Evolutionary conservation across 371 early-diverging fungal species (phyloP).

Genomic region (Mortierella sp.): DNA sequence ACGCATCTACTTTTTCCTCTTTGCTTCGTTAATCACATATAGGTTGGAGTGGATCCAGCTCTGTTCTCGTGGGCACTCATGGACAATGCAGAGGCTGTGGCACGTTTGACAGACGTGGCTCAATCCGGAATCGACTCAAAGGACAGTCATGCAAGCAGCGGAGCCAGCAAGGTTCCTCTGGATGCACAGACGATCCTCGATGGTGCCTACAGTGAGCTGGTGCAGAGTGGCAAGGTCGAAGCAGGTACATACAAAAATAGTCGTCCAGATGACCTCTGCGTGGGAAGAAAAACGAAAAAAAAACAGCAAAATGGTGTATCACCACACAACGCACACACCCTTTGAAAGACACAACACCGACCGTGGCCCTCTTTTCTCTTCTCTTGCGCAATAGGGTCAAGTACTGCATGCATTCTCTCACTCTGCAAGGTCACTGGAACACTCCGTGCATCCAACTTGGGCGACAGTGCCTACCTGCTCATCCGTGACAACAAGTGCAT

Average conservation of each 20-base stretch:
- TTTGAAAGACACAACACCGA: background rate
- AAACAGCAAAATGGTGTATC: too few relatives aligned
- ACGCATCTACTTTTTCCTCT: background rate
- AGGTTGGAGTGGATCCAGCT: conserved; percentile 65
- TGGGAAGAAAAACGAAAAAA: conserved; percentile 7
- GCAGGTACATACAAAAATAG: conserved; percentile 60
- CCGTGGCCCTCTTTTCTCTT: background rate
- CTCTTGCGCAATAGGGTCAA: conserved; percentile 59
- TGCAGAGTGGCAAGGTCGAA: conserved; percentile 68
- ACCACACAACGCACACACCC: background rate
- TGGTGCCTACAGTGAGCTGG: conserved; percentile 69
- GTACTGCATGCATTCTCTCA: conserved; percentile 77
- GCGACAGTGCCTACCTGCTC: conserved; percentile 75
- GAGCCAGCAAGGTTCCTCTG: conserved; percentile 48
- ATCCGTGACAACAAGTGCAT: conserved; percentile 71
- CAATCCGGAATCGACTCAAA: conserved; percentile 14
- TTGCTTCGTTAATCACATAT: conserved; percentile 15
- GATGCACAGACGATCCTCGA: conserved; percentile 73
- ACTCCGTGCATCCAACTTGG: conserved; percentile 72
- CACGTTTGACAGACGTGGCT: conserved; percentile 59
- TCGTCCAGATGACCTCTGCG: background rate
- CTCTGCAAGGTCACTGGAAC: conserved; percentile 74
- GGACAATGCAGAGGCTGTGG: conserved; percentile 76
- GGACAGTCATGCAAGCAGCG: conserved; percentile 6
- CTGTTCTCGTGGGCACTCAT: conserved; percentile 79